Percentiles rank a stretch among this genome's conserved stretches.
These are phyloP conservation scores for Tetradesmus lagerheimii DNA, from an alignment of 139 green algal species.

Conservation along the genomic window DNA sequence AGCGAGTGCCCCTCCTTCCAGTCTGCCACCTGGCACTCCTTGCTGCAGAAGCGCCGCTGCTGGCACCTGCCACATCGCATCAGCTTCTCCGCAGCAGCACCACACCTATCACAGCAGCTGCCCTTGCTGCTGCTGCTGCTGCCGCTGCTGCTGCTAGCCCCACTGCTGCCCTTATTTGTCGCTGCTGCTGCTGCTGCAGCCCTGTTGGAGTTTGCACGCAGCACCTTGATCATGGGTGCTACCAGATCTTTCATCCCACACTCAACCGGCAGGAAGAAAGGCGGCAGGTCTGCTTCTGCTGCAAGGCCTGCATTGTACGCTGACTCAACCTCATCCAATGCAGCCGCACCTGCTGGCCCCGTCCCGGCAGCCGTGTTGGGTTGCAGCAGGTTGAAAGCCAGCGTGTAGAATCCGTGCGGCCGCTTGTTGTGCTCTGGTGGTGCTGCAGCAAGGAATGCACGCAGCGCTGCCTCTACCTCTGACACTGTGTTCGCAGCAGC, in stretches of 20 bases:
- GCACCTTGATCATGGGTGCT: not conserved
- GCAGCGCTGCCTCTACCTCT: not conserved
- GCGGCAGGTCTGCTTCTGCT: not conserved
- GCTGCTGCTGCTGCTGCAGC: not conserved
- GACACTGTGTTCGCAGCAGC: not conserved
- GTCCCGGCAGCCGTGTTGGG: not conserved
- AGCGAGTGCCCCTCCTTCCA: not conserved
- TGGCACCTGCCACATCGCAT: not conserved
- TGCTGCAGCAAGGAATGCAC: not conserved
- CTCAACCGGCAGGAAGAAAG: not conserved
- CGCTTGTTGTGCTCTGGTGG: not conserved
- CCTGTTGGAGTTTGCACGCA: not conserved
- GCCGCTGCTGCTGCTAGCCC: not conserved
- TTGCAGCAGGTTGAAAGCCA: not conserved
- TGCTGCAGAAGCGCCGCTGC: not conserved
- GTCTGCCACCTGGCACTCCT: not conserved
- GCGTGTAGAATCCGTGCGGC: not conserved
- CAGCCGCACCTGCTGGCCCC: not conserved
- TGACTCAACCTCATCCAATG: not conserved
- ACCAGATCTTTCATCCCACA: not conserved
- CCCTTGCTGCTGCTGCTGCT: not conserved
- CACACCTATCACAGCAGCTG: not conserved
- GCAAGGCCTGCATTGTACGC: not conserved
- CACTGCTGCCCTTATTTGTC: not conserved
- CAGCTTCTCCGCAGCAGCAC: not conserved